These are phyloP conservation scores for Candida smagusa DNA, from an alignment of 1,139 yeast genomes.

Conservation along the genomic window DNA sequence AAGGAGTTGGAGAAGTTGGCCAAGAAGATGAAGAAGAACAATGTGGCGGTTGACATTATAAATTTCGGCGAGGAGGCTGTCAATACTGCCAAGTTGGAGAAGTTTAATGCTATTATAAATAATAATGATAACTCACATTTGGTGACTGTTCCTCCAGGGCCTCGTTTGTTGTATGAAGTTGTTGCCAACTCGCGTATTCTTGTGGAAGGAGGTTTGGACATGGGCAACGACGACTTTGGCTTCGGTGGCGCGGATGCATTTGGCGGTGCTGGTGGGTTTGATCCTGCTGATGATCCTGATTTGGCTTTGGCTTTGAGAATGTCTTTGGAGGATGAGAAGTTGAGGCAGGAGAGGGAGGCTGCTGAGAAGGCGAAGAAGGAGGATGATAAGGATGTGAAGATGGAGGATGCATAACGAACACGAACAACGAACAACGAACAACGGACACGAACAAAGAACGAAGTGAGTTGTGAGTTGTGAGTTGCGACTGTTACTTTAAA, in stretches of 20 bases:
- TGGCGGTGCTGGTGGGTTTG: conserved; percentile 58
- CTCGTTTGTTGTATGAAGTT: conserved; percentile 71
- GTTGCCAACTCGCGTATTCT: conserved; percentile 69
- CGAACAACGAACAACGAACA: neutral
- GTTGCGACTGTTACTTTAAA: neutral
- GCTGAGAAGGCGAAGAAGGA: conserved; percentile 35
- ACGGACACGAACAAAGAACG: neutral
- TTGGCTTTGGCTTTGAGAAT: conserved; percentile 89
- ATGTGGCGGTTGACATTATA: conserved; percentile 83
- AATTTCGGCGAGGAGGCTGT: conserved; percentile 87
- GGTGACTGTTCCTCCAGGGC: conserved; percentile 86
- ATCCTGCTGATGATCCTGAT: conserved; percentile 95
- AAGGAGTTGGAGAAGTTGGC: conserved; percentile 81
- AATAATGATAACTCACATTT: conserved; percentile 81
- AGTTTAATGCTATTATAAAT: conserved; percentile 72
- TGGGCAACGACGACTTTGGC: conserved; percentile 36
- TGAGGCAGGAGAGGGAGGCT: conserved; percentile 67
- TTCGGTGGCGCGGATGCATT: conserved; percentile 48
- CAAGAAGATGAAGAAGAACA: conserved; percentile 90
- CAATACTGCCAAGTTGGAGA: conserved; percentile 78
- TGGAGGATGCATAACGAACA: conserved; percentile 17
- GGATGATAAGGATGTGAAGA: conserved; percentile 21
- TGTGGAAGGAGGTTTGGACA: conserved; percentile 51
- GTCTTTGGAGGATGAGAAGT: conserved; percentile 78
- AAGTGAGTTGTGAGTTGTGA: neutral